Evolutionary conservation across 2,329 filamentous ascomycete genomes (phyloP), one percentile per base, ranked within the genome.

Genomic region (Cryphonectria naterciae): DNA sequence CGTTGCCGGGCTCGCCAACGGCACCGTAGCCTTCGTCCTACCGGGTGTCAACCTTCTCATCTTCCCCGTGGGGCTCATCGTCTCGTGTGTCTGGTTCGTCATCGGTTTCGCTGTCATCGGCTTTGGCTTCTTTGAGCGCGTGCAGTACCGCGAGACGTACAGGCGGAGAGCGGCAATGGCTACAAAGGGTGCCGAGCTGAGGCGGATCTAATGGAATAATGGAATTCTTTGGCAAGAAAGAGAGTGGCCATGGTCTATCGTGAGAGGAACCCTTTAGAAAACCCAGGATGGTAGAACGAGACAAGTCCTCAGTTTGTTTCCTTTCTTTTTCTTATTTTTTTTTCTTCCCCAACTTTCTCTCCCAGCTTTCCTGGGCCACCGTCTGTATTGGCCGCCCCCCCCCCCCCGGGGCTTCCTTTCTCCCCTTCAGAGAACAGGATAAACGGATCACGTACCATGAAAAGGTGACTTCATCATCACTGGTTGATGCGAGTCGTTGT

Each of bases 11-110:
- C 80, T 89, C 35, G 76, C 76, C 65, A 86, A 87, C 75, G 84
- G 85, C 73, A 86, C 85, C 19, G 83, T 87, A 15, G 88, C 90
- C 1, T 94, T 94, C 74, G 84, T 93, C 19, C 82, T 94, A 1
- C 92, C 92, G 0, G 92, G 92, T 61, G 85, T 88, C 54, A 85
- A 88, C 72, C 85, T 94, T 68, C 84, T 92, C 75, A 88, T 93
- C 72, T 90, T 92, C 79, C 92, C 92, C 10, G 82, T 91, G 41
- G 92, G 92, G 25, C 82, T 91, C n/a, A 82, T 93, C 74, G 85
- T 94, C 75, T 91, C 88, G 2, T 81, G 86, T 54, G 76, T 86
- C 17, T 94, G 92, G 91, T 79, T 88, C 1, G 73, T 86, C 0
- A 72, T 92, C 28, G 88, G 90, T 37, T 66, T 89, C 8, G 79